These are phyloP conservation scores for Angomonas deanei DNA, from an alignment of 208 protist genomes.

Conservation along the genomic window DNA sequence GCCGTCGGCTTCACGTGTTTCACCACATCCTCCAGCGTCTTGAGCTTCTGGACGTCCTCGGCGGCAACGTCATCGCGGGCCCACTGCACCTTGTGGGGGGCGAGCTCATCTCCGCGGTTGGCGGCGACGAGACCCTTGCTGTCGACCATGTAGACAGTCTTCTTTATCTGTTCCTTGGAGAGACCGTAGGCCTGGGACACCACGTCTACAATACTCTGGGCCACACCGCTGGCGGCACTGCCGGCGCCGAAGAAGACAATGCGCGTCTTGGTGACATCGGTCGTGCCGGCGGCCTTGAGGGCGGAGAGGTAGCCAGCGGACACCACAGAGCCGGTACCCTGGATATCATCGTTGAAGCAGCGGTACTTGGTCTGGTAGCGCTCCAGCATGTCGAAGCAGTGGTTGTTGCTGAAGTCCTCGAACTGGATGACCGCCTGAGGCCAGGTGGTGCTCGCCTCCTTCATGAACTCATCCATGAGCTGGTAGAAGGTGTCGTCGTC, in stretches of 20 bases:
- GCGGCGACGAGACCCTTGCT: constrained; percentile 86
- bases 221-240: constrained; percentile 92
- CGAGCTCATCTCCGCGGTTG: constrained; percentile 76
- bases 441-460: constrained; percentile 72
- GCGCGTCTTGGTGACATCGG: constrained; percentile 55
- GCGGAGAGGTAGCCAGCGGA: constrained; percentile 89
- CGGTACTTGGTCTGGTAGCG: constrained; percentile 87
- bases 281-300: constrained; percentile 49
- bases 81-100: constrained; percentile 84
- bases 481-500: constrained; percentile 77
- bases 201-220: constrained; percentile 86
- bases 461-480: constrained; percentile 92
- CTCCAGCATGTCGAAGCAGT: constrained; percentile 93
- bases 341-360: constrained; percentile 98
- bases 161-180: constrained; percentile 68
- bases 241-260: constrained; percentile 92
- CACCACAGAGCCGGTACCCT: constrained; percentile 95
- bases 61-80: constrained; percentile 76
- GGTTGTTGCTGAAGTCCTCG: constrained; percentile 95
- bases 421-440: constrained; percentile 90
- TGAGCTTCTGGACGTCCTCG: constrained; percentile 52
- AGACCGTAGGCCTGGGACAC: constrained; percentile 45
- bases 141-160: constrained; percentile 91
- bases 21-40: constrained; percentile 62
- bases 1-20: constrained; percentile 92